Evolutionary conservation across 2,329 filamentous ascomycete species (phyloP), one percentile per base, ranked within the genome.

Genomic region (Metarhizium anisopliae): DNA sequence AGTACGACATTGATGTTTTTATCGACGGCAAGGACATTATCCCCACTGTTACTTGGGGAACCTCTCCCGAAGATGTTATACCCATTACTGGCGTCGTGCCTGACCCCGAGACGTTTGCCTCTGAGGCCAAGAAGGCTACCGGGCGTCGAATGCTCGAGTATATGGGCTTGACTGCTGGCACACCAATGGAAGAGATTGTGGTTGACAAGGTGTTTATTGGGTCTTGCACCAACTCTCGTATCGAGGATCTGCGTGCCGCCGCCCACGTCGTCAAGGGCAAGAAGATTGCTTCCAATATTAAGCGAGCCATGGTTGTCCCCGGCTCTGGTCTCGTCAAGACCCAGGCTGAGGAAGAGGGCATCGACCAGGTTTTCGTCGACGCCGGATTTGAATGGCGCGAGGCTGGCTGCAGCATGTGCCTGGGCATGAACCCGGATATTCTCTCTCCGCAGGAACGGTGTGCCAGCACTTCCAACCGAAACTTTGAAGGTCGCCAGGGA

Each of bases 351-450:
- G 77, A 82, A 2, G 94, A 97, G 73, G 93, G 93, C 54, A 84
- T 99, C 4, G 90, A 97, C 74, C 90, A 91, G 77, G 88, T 96
- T 68, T 97, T 99, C 73, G 68, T 76, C 8, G 90, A 95, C 59
- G 92, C 94, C 51, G 94, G 94, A 7, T 97, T 97, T 63, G 93
- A 97, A 71, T 97, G 93, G 93, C 85, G 94, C 69, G 94, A 99
- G 76, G 94, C 94, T 62, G 94, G 94, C 52, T 99, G 94, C 82
- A 95, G 90, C 60, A 99, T 99, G 94, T 97, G 94, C 70, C 81
- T 99, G 55, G 94, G 94, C 70, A 99, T 99, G 93, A 99, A 99
- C 78, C 93, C 94, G 0, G 94, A 99, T 70, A 97, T 99, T 60
- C 82, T 97, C 50, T 85, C 91, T 2, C 92, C 94, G 54, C 83